These are phyloP conservation scores for Diutina neorugosa DNA, from an alignment of 1,139 yeast genomes.

Conservation along the genomic window DNA sequence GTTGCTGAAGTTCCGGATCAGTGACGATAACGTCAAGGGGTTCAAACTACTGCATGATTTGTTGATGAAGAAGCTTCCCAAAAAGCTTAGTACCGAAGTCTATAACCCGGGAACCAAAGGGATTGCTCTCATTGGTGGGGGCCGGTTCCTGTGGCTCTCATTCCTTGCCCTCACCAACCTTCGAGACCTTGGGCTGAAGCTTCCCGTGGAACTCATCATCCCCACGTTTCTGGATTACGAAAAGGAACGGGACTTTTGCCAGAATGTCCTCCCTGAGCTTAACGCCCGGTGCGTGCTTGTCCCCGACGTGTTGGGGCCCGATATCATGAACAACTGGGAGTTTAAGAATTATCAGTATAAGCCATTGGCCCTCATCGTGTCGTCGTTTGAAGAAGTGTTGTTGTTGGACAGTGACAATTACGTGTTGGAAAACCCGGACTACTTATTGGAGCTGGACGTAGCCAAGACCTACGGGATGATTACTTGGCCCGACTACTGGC, in stretches of 20 bases:
- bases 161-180: conserved; percentile 41
- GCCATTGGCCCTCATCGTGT: conserved; percentile 21
- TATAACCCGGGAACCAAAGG: conserved; percentile 24
- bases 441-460: conserved; percentile 19
- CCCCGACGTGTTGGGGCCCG: conserved; percentile 24
- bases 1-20: not conserved
- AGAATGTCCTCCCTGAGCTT: conserved; percentile 16
- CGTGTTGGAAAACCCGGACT: conserved; percentile 22
- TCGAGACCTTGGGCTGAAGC: conserved; percentile 38
- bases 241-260: conserved; percentile 16
- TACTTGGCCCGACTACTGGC: conserved; percentile 31
- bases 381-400: conserved; percentile 21
- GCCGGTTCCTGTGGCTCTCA: conserved; percentile 42
- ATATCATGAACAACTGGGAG: conserved; percentile 8
- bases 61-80: conserved; percentile 13
- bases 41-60: conserved; percentile 2
- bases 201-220: conserved; percentile 44
- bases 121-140: conserved; percentile 55
- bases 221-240: conserved; percentile 20
- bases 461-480: conserved; percentile 18
- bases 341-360: conserved; percentile 22
- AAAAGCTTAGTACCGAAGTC: conserved; percentile 14
- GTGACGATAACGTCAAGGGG: not conserved
- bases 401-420: conserved; percentile 27
- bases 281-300: conserved; percentile 24